These are phyloP conservation scores for Geranomyces michiganensis DNA, from an alignment of 192 early-diverging fungal genomes.

Conservation along the genomic window DNA sequence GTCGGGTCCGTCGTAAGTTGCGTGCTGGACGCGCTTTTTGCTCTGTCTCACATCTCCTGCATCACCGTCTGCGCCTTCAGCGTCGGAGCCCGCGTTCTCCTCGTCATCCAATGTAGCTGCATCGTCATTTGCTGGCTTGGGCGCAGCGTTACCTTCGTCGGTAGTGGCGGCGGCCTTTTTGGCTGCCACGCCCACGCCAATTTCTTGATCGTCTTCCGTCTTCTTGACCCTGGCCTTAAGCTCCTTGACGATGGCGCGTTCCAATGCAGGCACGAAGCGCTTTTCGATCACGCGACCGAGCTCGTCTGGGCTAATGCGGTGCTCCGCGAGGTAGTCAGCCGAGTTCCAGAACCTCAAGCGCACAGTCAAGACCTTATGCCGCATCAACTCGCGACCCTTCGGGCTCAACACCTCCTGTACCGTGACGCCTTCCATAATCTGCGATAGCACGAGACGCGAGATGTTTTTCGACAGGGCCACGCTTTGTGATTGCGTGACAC, in stretches of 20 bases:
- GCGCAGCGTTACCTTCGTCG: conserved; percentile 12
- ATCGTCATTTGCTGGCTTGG: conserved; percentile 20
- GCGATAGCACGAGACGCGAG: conserved; percentile 73
- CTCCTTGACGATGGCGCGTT: conserved; percentile 74
- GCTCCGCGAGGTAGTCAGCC: conserved; percentile 75
- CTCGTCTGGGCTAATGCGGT: conserved; percentile 66
- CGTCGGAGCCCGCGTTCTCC: conserved; percentile 60
- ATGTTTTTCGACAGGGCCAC: conserved; percentile 72
- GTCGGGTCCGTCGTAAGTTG: conserved; percentile 81
- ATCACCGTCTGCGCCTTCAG: conserved; percentile 70
- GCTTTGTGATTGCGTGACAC: conserved; percentile 61
- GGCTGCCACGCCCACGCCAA: conserved; percentile 45
- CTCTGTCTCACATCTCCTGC: conserved; percentile 69
- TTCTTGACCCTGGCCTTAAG: conserved; percentile 61
- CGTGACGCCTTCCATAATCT: conserved; percentile 84
- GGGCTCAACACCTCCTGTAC: conserved; percentile 73
- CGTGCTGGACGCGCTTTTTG: conserved; percentile 63
- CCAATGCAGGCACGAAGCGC: conserved; percentile 74
- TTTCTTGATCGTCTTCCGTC: conserved; percentile 38
- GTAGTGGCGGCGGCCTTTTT: conserved; percentile 21
- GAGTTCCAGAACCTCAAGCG: conserved; percentile 84
- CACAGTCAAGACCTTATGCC: conserved; percentile 79
- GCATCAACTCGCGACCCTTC: conserved; percentile 45
- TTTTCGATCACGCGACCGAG: conserved; percentile 76
- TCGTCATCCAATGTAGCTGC: conserved; percentile 62